These are phyloP conservation scores for Apiospora kogelbergensis DNA, from an alignment of 2,329 filamentous ascomycete species.

Conservation along the genomic window DNA sequence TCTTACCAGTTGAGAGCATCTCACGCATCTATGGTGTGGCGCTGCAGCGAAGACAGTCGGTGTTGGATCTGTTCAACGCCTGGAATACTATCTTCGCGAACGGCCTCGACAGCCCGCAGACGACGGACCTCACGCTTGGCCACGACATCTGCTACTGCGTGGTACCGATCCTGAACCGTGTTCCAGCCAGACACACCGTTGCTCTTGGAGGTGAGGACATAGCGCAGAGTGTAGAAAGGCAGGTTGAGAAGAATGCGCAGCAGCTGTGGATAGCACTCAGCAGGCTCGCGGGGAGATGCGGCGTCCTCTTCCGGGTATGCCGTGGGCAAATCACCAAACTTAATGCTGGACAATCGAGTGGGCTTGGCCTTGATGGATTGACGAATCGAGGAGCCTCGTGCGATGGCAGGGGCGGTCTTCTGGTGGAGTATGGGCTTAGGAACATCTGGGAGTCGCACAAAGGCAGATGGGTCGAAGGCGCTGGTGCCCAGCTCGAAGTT, in stretches of 20 bases:
- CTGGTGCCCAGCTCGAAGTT: constrained; percentile 59
- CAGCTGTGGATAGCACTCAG: constrained; percentile 47
- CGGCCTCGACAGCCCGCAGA: constrained; percentile 42
- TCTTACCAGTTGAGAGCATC: constrained; percentile 52
- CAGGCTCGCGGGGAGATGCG: constrained; percentile 26
- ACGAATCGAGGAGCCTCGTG: constrained; percentile 38
- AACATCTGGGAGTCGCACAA: constrained; percentile 46
- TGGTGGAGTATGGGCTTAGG: constrained; percentile 28
- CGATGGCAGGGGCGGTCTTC: constrained; percentile 36
- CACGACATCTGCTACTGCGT: constrained; percentile 50
- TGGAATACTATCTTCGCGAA: constrained; percentile 36
- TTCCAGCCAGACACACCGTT: constrained; percentile 53
- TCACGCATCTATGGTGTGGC: constrained; percentile 44
- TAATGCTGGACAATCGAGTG: constrained; percentile 61
- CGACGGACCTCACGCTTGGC: constrained; percentile 59
- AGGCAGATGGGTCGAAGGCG: constrained; percentile 35
- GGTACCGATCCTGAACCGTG: constrained; percentile 45
- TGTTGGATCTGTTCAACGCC: constrained; percentile 34
- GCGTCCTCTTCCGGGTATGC: constrained; percentile 31
- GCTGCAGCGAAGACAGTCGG: constrained; percentile 36
- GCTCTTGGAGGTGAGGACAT: constrained; percentile 60
- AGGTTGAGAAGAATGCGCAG: constrained; percentile 70
- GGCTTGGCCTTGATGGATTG: constrained; percentile 33
- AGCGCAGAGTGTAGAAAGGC: constrained; percentile 66
- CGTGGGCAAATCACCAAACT: constrained; percentile 66